Conservation (phyloP, 768 basidiomycete species). For the Auriculariales sp. region DNA sequence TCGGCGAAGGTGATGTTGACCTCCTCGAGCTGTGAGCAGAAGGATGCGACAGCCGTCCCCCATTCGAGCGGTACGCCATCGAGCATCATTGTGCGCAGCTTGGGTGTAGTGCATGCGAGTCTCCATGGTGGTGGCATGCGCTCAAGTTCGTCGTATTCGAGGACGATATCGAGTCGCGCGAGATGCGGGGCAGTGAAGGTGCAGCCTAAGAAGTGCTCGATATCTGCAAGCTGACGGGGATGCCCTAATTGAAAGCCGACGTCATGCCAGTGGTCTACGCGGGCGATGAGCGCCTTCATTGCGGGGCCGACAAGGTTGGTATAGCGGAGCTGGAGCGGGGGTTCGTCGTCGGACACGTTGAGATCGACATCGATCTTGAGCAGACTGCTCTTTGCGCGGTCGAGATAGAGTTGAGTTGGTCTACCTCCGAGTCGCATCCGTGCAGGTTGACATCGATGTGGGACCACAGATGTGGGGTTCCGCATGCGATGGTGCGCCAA, state of each 20-base stretch:
- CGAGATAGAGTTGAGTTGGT: not conserved
- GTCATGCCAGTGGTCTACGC: not conserved
- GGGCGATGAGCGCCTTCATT: not conserved
- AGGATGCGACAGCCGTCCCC: not conserved
- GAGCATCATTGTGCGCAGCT: not conserved
- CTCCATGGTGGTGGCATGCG: not conserved
- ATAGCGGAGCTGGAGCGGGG: not conserved
- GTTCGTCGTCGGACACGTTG: not conserved
- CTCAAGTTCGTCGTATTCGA: not conserved
- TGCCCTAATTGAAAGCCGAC: not conserved
- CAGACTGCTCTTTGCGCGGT: not conserved
- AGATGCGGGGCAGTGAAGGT: not conserved
- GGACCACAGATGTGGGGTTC: not conserved
- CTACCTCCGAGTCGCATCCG: not conserved
- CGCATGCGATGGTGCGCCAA: not conserved
- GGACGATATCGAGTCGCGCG: not conserved
- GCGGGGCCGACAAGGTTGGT: not conserved
- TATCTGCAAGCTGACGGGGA: not conserved
- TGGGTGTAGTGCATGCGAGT: not conserved
- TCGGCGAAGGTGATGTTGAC: not conserved
- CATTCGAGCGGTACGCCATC: not conserved
- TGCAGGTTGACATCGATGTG: not conserved
- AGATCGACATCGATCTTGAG: conserved; percentile 1
- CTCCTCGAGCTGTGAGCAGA: not conserved
- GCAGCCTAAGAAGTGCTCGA: not conserved